Evolutionary conservation across 1,284 basidiomycete species (phyloP), one percentile per base, ranked within the genome.

Genomic region (Irpex sp.): DNA sequence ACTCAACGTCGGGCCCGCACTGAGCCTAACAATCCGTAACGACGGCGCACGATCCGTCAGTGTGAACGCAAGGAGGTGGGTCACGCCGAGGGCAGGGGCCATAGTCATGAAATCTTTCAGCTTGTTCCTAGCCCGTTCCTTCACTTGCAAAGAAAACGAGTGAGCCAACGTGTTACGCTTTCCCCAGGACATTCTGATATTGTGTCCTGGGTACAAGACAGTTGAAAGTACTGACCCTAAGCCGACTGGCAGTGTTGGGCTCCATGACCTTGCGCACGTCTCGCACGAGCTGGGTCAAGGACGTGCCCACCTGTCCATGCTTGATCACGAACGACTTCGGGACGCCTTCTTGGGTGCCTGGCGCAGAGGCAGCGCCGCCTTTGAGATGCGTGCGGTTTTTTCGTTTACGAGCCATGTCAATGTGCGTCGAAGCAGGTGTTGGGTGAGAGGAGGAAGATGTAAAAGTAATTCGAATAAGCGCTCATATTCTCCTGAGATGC

Each of bases 201-300:
- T 11, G 5, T 44, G 40, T 44, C 40, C 15, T 4, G 40, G 15
- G 40, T 5, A 55, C 44, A n/a, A 19, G 3, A 15, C 3, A 51
- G 5, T 2, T n/a, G 13, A 4, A 51, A 21, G 7, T 47, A 80
- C 86, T 67, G 69, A 96, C 94, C 78, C 81, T 88, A 17, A 99
- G 84, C 58, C 96, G 84, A 65, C 89, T 91, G 5, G 97, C 97
- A 19, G 97, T 99, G 75, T 98, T 96, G 64, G 97, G 97, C 77
- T 99, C 97, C 93, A 99, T 95, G 66, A 97, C 91, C 76, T 93
- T 93, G 70, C 97, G 84, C 71, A 98, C 81, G 77, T 99, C 97
- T 60, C 91, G 85, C 13, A 98, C 96, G 37, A 99, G 88, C 70
- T 94, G 91, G 3, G 88, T 79, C 60, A 97, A 83, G n/a, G 93